phyloP scores from a whole-genome alignment of 257 asterid species.

The Ballota nigra region DNA sequence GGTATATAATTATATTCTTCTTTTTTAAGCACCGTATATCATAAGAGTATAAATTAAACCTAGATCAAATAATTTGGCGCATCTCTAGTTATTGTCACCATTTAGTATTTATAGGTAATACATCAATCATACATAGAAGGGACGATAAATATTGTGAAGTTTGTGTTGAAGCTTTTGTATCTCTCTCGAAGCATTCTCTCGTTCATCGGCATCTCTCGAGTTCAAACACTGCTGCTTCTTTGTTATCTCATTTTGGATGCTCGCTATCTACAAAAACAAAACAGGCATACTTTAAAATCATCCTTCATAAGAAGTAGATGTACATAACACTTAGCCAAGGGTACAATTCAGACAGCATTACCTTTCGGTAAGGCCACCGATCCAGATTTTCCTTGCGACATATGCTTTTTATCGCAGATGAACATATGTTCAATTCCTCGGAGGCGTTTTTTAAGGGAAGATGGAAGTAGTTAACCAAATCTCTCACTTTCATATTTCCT shows the following conservation, averaged over 20 bases:
- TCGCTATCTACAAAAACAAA: constrained; percentile 40
- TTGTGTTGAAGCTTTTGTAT: constrained; percentile 36
- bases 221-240: constrained; percentile 25
- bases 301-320: background rate
- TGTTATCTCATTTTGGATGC: constrained; percentile 36
- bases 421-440: constrained; percentile 42
- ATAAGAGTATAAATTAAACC: no score
- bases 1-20: no score
- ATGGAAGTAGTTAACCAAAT: constrained; percentile 45
- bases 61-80: no score
- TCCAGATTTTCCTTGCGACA: constrained; percentile 57
- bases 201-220: constrained; percentile 27
- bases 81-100: no score
- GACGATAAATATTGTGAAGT: constrained; percentile 28
- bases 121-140: background rate
- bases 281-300: background rate
- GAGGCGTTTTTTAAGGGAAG: constrained; percentile 48
- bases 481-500: constrained; percentile 43
- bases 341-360: background rate
- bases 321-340: background rate
- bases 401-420: constrained; percentile 61
- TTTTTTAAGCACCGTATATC: no score
- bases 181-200: constrained; percentile 23
- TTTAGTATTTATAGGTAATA: no score
- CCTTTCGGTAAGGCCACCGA: constrained; percentile 77